Conservation (phyloP, 768 basidiomycete species). For the Candolleomyces efflorescens region DNA sequence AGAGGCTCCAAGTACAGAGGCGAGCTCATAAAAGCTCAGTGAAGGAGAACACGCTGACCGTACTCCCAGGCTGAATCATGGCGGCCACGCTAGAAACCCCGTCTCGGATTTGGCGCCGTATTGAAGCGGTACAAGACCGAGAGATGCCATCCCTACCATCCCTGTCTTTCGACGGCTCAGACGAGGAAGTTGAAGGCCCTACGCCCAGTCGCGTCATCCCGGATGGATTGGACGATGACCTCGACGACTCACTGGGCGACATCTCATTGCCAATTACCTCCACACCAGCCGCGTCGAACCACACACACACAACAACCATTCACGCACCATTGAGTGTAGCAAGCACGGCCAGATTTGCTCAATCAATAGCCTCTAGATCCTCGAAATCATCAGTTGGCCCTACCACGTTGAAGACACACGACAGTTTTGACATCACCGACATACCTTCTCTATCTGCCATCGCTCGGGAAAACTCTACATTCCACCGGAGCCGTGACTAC, state of each 20-base stretch:
- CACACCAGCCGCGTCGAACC: slow-evolving; percentile 52
- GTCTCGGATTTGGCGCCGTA: slow-evolving; percentile 80
- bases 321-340: slow-evolving; percentile 41
- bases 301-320: slow-evolving; percentile 42
- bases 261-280: slow-evolving; percentile 58
- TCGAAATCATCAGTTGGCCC: slow-evolving; percentile 42
- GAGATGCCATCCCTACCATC: slow-evolving; percentile 85
- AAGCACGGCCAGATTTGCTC: slow-evolving; percentile 47
- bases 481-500: slow-evolving; percentile 27
- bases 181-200: slow-evolving; percentile 31
- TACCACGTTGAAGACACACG: slow-evolving; percentile 28
- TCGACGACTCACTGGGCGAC: slow-evolving; percentile 36
- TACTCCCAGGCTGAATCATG: slow-evolving; percentile 20
- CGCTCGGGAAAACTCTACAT: slow-evolving; percentile 15
- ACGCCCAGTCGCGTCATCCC: slow-evolving; percentile 20
- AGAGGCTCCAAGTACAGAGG: background rate
- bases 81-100: slow-evolving; percentile 71
- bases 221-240: slow-evolving; percentile 30
- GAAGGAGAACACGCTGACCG: background rate
- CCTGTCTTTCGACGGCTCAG: slow-evolving; percentile 68
- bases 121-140: slow-evolving; percentile 66
- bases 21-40: background rate
- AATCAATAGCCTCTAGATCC: slow-evolving; percentile 48
- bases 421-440: slow-evolving; percentile 58
- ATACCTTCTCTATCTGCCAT: slow-evolving; percentile 51